Evolutionary conservation across 257 asterid genomes (phyloP), one percentile per base, ranked within the genome.

Genomic region (Voacanga thouarsii): DNA sequence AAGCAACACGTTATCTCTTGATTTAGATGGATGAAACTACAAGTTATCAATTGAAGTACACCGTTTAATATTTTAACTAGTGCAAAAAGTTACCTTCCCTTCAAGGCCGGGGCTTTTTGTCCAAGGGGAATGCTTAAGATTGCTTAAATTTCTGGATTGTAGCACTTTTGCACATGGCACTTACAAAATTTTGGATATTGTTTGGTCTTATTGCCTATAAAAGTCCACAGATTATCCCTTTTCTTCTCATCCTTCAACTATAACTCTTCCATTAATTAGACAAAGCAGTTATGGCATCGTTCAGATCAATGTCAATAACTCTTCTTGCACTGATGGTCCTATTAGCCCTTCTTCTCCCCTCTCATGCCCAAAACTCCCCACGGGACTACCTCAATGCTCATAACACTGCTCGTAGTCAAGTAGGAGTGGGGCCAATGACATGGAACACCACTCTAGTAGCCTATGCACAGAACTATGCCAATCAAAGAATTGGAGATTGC

Each of bases 391-490:
- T 90, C 18, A 30, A 63, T 2, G 86, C 82, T 53, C 92, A 90
- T 70, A 88, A 83, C 44, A 23, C 37, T 0, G 86, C 87, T 11
- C 92, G 92, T 18, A 72, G 71, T 0, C 69, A 60, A 23, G 87
- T 87, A 0, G 88, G 90, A 0, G 87, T 81, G 0, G 78, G 72
- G 7, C 89, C 85, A 18, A 82, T n/a, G n/a, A n/a, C n/a, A n/a
- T n/a, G n/a, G 93, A 65, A 80, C 78, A 7, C 45, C 3, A 81
- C 55, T 3, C 44, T 91, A 2, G 91, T 85, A 0, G 72, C 71
- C 24, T 91, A 84, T 37, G 93, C 93, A 0, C 83, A 81, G 1
- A 44, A 49, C 0, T 87, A 88, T 10, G 91, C 88, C 11, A 50
- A 78, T 18, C 5, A 49, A 1, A 81, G 88, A 15, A 44, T 83